phyloP scores from a whole-genome alignment of 2,329 filamentous ascomycete species.

The Xylariaceae sp. region DNA sequence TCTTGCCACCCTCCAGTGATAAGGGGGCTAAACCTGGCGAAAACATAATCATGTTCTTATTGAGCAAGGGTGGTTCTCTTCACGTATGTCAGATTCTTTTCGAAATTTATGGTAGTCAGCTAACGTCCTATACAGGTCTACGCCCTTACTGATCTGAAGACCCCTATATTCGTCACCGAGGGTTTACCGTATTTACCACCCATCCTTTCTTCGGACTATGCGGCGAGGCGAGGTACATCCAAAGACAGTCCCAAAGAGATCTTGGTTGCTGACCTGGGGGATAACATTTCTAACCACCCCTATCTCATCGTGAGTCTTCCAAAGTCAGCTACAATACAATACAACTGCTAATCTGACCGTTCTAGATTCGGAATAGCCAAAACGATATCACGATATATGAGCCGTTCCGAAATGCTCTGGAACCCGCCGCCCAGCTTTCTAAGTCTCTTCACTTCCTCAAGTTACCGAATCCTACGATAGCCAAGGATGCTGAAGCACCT shows the following conservation, averaged over 20 bases:
- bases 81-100: constrained; percentile 52
- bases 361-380: constrained; percentile 66
- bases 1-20: constrained; percentile 40
- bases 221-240: constrained; percentile 62
- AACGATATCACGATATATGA: constrained; percentile 87
- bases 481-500: constrained; percentile 48
- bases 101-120: not conserved
- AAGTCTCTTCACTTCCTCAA: constrained; percentile 70
- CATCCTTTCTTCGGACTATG: constrained; percentile 65
- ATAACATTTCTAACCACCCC: constrained; percentile 62
- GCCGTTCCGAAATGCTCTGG: constrained; percentile 55
- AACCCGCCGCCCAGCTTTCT: constrained; percentile 42
- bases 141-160: constrained; percentile 65
- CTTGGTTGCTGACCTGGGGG: constrained; percentile 78
- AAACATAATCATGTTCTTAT: constrained; percentile 67
- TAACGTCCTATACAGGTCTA: constrained; percentile 55
- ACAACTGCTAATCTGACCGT: constrained; percentile 6
- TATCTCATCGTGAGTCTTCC: constrained; percentile 68
- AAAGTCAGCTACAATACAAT: not conserved
- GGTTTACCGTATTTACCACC: constrained; percentile 74
- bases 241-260: constrained; percentile 75
- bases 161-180: constrained; percentile 68
- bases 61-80: constrained; percentile 69
- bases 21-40: constrained; percentile 38
- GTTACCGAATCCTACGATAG: constrained; percentile 61